Base-by-base conservation (phyloP, 2,329 filamentous ascomycete genomes). In the Epichloe bromicola region DNA sequence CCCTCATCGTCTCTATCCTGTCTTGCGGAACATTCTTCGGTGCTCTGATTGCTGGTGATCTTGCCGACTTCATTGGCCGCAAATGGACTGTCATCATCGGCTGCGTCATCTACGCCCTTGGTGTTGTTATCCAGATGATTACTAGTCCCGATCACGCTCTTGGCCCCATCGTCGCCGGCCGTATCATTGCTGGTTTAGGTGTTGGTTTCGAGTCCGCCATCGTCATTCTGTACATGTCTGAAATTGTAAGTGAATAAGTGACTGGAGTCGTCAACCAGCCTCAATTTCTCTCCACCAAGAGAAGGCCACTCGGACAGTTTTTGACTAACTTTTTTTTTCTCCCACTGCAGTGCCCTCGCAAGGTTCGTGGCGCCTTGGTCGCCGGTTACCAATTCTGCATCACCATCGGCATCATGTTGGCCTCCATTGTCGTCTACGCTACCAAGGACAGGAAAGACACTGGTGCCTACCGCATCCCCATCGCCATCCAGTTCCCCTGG, bases 181-280 rank as follows among this genome's bases (percentile, higher is more conserved):
- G 86, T 75, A 70, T 89, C 52, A 69, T 91, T 59, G 82, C 85
- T 46, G 86, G 86, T 65, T 65, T 88, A 51, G 86, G 86, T 74
- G 85, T 89, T 60, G 86, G 86, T 63, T 88, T 88, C 64, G 84
- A 86, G 58, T 88, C 84, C 8, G 84, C 86, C 60, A 82, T 88
- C 60, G 82, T 89, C 67, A 87, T 89, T 63, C 74, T 89, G 54
- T 90, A 93, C 78, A 91, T 93, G 86, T 88, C 83, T 46, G 87
- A 90, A 70, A 87, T 90, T 63, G 74, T 74, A 67, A 72, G 65
- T 68, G 5, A 11, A 74, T 74, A 67, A 72, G 65, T 68, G 5
- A 11, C 11, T 17, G 34, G 15, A 33, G 5, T 37, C n/a, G 23
- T 33, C 37, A 12, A 41, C 2, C 8, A 2, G 36, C 15, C 11